These are phyloP conservation scores for Chlorella sp. DNA, from an alignment of 139 green algal species.

Conservation along the genomic window DNA sequence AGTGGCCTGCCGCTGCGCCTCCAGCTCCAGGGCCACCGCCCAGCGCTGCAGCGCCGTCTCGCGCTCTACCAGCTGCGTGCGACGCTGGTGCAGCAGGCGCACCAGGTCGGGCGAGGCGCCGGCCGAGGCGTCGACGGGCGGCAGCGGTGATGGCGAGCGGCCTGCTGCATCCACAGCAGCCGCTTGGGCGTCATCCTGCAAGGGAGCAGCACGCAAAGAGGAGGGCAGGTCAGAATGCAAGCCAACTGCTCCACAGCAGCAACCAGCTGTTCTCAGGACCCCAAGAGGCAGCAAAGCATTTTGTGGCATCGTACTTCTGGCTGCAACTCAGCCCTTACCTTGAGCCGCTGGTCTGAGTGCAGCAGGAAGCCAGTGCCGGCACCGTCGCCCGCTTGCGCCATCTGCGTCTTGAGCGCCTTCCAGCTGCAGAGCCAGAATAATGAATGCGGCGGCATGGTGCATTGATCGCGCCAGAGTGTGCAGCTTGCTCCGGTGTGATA, in stretches of 20 bases:
- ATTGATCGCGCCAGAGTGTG: no score
- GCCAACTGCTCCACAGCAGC: no score
- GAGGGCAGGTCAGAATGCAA: no score
- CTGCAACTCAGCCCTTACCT: not conserved
- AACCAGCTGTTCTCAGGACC: no score
- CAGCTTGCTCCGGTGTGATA: no score
- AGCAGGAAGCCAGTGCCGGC: constrained; percentile 20
- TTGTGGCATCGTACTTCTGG: no score
- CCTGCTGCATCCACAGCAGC: constrained; percentile 32
- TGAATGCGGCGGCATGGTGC: no score
- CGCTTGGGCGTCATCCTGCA: constrained; percentile 42
- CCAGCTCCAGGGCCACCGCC: constrained; percentile 52
- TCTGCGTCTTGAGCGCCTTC: constrained; percentile 46
- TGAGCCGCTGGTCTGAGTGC: constrained; percentile 26
- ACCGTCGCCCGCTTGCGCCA: constrained; percentile 27
- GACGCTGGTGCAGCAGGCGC: constrained; percentile 31
- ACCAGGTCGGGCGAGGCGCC: constrained; percentile 16
- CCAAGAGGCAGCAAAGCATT: no score
- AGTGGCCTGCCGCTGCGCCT: constrained; percentile 41
- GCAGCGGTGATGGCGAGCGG: constrained; percentile 31
- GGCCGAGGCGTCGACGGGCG: constrained; percentile 2
- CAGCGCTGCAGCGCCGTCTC: constrained; percentile 68
- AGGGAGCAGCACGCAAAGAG: not conserved
- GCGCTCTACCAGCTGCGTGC: constrained; percentile 48
- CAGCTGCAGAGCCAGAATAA: constrained; percentile 30